Base-by-base conservation (phyloP, 192 early-diverging fungal species). In the Rhizophlyctis rosea region DNA sequence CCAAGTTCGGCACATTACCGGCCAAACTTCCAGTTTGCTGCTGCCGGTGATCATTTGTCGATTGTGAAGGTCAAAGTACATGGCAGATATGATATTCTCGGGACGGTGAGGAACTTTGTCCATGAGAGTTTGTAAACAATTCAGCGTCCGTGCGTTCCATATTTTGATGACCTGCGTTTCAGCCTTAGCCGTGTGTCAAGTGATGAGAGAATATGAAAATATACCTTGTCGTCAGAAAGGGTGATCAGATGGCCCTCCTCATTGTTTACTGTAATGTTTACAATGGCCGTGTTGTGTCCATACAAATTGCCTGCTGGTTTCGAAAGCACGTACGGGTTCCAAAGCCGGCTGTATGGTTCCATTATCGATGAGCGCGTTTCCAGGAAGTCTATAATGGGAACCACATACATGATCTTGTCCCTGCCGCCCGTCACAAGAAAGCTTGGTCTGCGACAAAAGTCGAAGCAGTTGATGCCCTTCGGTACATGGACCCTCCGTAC, bases 291-390 rank as follows among this genome's bases (percentile, higher is more conserved):
- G 60, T 76, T 82, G 59, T 86, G 84, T 0, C 84, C 84, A 18
- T 66, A 31, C 44, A 86, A 59, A 35, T 54, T 81, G 18, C 82
- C 84, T 4, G 84, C 82, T 1, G 84, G 83, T 59, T 86, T 86
- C 21, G 78, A 81, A 14, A 86, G 69, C 0, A 86, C 82, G 39
- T 86, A 86, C 34, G 84, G 84, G 55, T 85, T 86, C 84, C 84
- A 86, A 30, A 86, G 65, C 7, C 84, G 81, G 24, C 83, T 86
- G 49, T 48, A 47, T 23, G 13, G 52, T 14, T 14, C 52, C 16
- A 28, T 1, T 14, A 63, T n/a, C 14, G 32, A 21, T 16, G 1
- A 27, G 27, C 51, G 18, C n/a, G 27, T 7, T 18, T 16, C 27
- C 14, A 47, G 47, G 23, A 47, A 23, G 23, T 1, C 18, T 47